Evolutionary conservation across 2,329 filamentous ascomycete species (phyloP).

Genomic region (Hypocreales sp.): DNA sequence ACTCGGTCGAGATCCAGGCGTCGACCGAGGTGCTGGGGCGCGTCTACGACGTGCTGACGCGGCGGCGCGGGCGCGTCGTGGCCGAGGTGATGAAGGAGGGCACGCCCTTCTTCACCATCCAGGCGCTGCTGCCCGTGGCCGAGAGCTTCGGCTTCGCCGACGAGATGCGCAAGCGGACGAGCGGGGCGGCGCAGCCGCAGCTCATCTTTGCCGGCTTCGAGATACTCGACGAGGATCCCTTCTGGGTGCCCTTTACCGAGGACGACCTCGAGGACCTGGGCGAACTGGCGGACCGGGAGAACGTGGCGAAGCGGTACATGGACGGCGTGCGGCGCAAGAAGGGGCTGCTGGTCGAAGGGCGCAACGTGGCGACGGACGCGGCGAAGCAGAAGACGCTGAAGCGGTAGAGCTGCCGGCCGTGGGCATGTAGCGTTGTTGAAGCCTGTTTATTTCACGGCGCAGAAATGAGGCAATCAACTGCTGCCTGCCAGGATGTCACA

Average conservation of each 20-base stretch:
- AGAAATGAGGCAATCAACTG: too few relatives aligned
- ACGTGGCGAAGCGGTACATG: constrained; percentile 93
- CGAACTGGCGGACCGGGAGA: constrained; percentile 84
- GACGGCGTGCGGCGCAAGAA: constrained; percentile 77
- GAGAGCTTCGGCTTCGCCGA: constrained; percentile 94
- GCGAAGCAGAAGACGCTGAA: constrained; percentile 76
- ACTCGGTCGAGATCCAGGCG: constrained; percentile 93
- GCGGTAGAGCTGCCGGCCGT: too few relatives aligned
- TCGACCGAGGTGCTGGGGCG: constrained; percentile 88
- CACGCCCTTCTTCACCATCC: constrained; percentile 91
- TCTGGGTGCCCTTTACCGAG: constrained; percentile 94
- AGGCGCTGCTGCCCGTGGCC: constrained; percentile 74
- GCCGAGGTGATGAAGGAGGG: constrained; percentile 88
- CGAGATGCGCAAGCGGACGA: constrained; percentile 90
- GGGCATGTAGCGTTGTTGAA: too few relatives aligned
- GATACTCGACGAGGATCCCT: constrained; percentile 86
- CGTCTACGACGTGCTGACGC: constrained; percentile 95
- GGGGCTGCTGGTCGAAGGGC: constrained; percentile 70
- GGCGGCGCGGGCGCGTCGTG: constrained; percentile 76
- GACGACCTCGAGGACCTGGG: constrained; percentile 94
- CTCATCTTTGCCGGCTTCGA: constrained; percentile 89
- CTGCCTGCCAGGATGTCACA: too few relatives aligned
- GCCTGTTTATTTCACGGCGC: too few relatives aligned
- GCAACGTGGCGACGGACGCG: constrained; percentile 65
- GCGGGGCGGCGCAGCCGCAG: constrained; percentile 81